phyloP scores from a whole-genome alignment of 208 protist species.

The Crithidia expoeki region DNA sequence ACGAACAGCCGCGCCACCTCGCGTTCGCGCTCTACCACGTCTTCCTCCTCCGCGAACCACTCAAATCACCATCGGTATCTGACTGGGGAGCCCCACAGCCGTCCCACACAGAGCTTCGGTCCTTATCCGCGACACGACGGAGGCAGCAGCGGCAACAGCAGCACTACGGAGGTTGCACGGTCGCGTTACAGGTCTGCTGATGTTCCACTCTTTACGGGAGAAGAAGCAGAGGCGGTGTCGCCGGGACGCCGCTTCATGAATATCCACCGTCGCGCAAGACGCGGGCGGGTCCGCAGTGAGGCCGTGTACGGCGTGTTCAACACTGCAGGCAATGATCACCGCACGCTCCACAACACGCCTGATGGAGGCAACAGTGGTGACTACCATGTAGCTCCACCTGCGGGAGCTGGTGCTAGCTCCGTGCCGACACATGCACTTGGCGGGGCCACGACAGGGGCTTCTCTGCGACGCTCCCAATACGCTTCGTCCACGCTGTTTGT shows the following conservation, averaged over 20 bases:
- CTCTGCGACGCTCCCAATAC: slow-evolving; percentile 5
- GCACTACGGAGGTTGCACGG: too few species aligned
- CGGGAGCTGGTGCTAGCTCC: not conserved
- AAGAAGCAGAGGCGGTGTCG: not conserved
- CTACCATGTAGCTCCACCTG: not conserved
- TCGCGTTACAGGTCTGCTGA: not conserved
- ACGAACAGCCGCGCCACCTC: not conserved
- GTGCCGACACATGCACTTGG: not conserved
- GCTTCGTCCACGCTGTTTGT: not conserved
- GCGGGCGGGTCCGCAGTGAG: slow-evolving; percentile 1
- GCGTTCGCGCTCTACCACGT: not conserved
- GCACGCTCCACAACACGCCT: too few species aligned
- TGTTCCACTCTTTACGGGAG: slow-evolving; percentile 2
- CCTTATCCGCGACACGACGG: not conserved
- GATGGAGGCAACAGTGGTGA: not conserved
- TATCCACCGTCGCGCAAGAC: slow-evolving; percentile 2
- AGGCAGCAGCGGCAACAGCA: not conserved
- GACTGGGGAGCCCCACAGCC: too few species aligned
- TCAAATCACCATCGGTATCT: too few species aligned
- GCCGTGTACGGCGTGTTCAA: not conserved
- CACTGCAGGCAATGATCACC: not conserved
- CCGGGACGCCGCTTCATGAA: slow-evolving; percentile 13
- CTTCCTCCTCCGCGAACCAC: not conserved
- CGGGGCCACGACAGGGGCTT: not conserved
- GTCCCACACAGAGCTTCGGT: too few species aligned